These are phyloP conservation scores for Huntiella moniliformis DNA, from an alignment of 2,329 filamentous ascomycete genomes.

Conservation along the genomic window DNA sequence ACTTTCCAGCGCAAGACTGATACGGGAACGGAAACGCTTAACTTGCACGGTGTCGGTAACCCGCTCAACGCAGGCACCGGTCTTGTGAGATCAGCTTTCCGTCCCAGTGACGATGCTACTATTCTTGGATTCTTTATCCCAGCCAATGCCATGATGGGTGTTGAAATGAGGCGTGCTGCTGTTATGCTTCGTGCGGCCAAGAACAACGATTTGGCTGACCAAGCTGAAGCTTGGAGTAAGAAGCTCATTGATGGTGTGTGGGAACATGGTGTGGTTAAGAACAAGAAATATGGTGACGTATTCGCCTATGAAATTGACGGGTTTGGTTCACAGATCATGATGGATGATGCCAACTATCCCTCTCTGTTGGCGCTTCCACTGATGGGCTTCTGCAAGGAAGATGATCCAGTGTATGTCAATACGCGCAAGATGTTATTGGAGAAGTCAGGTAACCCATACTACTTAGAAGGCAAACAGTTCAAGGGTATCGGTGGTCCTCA, in stretches of 20 bases:
- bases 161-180: constrained; percentile 62
- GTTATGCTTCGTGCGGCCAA: constrained; percentile 44
- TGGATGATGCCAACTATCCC: constrained; percentile 81
- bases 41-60: constrained; percentile 69
- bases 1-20: constrained; percentile 70
- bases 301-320: constrained; percentile 83
- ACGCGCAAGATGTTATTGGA: constrained; percentile 62
- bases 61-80: constrained; percentile 71
- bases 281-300: constrained; percentile 56
- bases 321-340: constrained; percentile 62
- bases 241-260: constrained; percentile 59
- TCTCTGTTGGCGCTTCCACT: constrained; percentile 61
- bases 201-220: constrained; percentile 32
- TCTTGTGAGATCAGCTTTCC: constrained; percentile 76
- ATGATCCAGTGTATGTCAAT: constrained; percentile 64
- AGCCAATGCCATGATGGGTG: constrained; percentile 87
- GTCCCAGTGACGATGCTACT: constrained; percentile 86
- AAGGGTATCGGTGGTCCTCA: constrained; percentile 68
- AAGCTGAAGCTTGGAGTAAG: constrained; percentile 38
- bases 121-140: constrained; percentile 92
- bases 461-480: constrained; percentile 56
- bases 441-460: constrained; percentile 72
- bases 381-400: constrained; percentile 50
- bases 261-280: constrained; percentile 64
- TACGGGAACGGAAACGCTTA: constrained; percentile 76